Evolutionary conservation across 352 stramenopile genomes (phyloP), one percentile per base, ranked within the genome.

Genomic region (Pythium grandisporangium): DNA sequence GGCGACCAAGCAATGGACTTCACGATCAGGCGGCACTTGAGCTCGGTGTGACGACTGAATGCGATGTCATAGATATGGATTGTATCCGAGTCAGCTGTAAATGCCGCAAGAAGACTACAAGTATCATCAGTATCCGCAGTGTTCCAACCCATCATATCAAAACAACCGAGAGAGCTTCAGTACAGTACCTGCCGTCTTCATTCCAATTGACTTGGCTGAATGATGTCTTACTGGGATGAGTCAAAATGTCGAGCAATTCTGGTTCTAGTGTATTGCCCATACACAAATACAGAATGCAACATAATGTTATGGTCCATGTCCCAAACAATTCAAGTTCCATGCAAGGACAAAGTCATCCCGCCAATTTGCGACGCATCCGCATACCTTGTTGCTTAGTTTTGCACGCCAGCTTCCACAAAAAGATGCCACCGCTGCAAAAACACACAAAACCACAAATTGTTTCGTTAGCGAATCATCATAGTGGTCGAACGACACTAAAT

Each of bases 151-250:
- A n/a, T n/a, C n/a, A n/a, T n/a, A n/a, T n/a, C n/a, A n/a, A n/a
- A n/a, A n/a, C n/a, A n/a, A n/a, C n/a, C n/a, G n/a, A n/a, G n/a
- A n/a, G n/a, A n/a, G n/a, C n/a, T n/a, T n/a, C n/a, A n/a, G n/a
- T n/a, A n/a, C 11, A 40, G 20, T 20, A 72, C 63, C 61, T 79
- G 35, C 77, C 77, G 24, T 90, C 77, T 6, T 61, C 70, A 37
- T 72, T 88, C 77, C 77, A 90, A 55, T 50, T 69, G 41, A 78
- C 50, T 48, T 86, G 59, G 23, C 58, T 53, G 39, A 87, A 84
- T 2, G 47, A 23, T 14, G 26, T 62, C 42, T 68, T 66, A 21
- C 45, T 71, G 17, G 73, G 70, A 42, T 86, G 71, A 23, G 58
- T 69, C 21, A 87, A n/a, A 14, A 86, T 57, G 14, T 81, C 65